These are phyloP conservation scores for Pestalotiopsis sp. DNA, from an alignment of 2,329 filamentous ascomycete species.

Conservation along the genomic window DNA sequence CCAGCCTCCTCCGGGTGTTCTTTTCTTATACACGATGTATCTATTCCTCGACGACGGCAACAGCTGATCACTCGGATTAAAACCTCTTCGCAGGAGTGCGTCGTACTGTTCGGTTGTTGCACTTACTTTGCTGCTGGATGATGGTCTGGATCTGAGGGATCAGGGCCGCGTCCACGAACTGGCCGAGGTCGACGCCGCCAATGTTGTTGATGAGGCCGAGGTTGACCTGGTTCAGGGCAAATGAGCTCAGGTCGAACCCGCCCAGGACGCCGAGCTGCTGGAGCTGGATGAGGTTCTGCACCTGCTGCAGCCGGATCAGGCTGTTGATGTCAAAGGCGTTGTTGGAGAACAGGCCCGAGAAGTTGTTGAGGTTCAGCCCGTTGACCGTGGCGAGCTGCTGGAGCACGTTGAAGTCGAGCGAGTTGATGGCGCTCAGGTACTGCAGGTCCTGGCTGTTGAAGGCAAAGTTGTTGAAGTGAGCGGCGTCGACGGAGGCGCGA, in stretches of 20 bases:
- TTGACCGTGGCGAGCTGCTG: constrained; percentile 39
- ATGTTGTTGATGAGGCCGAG: constrained; percentile 41
- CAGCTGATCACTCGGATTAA: not conserved
- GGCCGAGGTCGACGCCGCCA: constrained; percentile 31
- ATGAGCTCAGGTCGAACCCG: constrained; percentile 44
- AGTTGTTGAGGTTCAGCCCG: constrained; percentile 31
- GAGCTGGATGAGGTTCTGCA: constrained; percentile 34
- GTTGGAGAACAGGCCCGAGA: constrained; percentile 41
- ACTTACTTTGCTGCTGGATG: constrained; percentile 22
- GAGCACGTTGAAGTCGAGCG: constrained; percentile 28
- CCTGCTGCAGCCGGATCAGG: constrained; percentile 40
- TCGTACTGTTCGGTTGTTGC: not conserved
- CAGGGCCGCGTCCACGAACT: constrained; percentile 29
- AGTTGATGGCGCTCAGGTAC: constrained; percentile 34
- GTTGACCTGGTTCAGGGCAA: constrained; percentile 41
- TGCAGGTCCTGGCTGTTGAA: constrained; percentile 37
- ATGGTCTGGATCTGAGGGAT: constrained; percentile 32
- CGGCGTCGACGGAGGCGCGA: constrained; percentile 30
- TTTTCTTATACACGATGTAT: not conserved
- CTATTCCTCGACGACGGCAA: constrained; percentile 1
- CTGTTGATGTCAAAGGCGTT: constrained; percentile 48
- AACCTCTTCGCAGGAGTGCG: not conserved
- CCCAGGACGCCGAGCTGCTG: constrained; percentile 40
- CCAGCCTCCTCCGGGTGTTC: not conserved
- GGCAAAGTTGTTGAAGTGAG: constrained; percentile 30